These are phyloP conservation scores for Rhizophagus prolifer DNA, from an alignment of 192 early-diverging fungal species.

Conservation along the genomic window DNA sequence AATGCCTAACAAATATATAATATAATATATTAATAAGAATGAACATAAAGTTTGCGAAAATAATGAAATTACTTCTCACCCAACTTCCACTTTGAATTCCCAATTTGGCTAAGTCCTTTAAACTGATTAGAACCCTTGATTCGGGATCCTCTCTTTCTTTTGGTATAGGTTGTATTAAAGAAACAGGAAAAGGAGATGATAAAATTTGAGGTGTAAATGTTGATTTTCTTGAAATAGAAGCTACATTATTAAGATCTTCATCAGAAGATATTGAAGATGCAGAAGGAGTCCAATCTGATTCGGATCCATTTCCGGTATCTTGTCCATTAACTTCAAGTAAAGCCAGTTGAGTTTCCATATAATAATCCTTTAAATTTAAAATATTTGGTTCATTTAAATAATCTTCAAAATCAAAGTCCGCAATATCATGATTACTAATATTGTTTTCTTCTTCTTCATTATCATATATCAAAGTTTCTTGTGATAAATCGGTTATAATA, in stretches of 20 bases:
- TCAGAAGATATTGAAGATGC: slow-evolving; percentile 3
- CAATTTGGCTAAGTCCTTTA: slow-evolving; percentile 48
- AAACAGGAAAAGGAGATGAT: slow-evolving; percentile 39
- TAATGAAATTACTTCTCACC: slow-evolving; percentile 38
- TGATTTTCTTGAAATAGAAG: not conserved
- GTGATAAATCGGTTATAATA: slow-evolving; percentile 52
- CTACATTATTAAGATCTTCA: slow-evolving; percentile 4
- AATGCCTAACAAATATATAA: slow-evolving; percentile 16
- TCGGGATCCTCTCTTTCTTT: slow-evolving; percentile 49
- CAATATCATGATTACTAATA: slow-evolving; percentile 31
- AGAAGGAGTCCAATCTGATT: not conserved
- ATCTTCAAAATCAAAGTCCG: slow-evolving; percentile 36
- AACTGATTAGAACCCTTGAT: slow-evolving; percentile 50
- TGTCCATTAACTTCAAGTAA: slow-evolving; percentile 36
- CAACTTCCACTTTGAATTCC: slow-evolving; percentile 63
- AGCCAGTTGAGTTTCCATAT: slow-evolving; percentile 39
- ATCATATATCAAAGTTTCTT: slow-evolving; percentile 14
- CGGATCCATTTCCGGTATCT: not conserved
- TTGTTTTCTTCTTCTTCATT: slow-evolving; percentile 35
- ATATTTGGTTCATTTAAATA: slow-evolving; percentile 31
- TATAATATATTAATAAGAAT: not conserved
- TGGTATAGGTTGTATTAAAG: slow-evolving; percentile 49
- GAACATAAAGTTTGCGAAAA: not conserved
- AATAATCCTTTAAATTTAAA: slow-evolving; percentile 30
- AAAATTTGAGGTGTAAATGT: slow-evolving; percentile 33